Evolutionary conservation across 108 stramenopile species (phyloP), one percentile per base, ranked within the genome.

Genomic region (Cyclotella atomus): DNA sequence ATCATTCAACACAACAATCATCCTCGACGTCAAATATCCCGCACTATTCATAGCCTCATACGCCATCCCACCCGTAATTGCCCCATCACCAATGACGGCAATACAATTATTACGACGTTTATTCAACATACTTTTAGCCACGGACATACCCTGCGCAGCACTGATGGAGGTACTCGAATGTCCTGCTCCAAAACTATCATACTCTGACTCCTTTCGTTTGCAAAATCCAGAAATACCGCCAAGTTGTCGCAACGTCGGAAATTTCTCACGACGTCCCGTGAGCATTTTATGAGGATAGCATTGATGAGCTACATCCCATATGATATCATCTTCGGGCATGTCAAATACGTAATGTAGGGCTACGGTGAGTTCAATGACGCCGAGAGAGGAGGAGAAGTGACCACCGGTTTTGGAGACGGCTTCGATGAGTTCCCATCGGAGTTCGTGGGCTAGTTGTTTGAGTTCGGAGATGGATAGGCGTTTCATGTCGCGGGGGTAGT

Each of bases 21-120:
- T 96, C 24, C 98, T 82, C n/a, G 80, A 77, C 50, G 84, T 86
- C 59, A 98, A 82, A 65, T 97, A 98, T 17, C 96, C 97, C 14
- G 97, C 98, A 60, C 82, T 92, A 84, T 98, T 98, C 97, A 98
- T 97, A 38, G 98, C 98, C 84, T 98, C 98, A 76, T 95, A 98
- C 19, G 98, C 98, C 98, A 98, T 98, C 25, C 98, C 98, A 28
- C 98, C 98, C 15, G 97, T 98, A 74, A 98, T 98, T 71, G 98
- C 98, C 29, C 98, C 98, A 81, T 98, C 98, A 23, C 98, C 98
- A 72, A 98, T 98, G 12, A 98, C 96, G 16, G 98, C 98, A 59
- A 98, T 89, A 75, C 97, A 97, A 79, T 98, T 97, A 81, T 98
- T 98, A 61, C 78, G 84, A 47, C 93, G 73, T 47, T 88, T 95